A percentile compares a stretch with the other conserved stretches of the same genome.
These are phyloP conservation scores for Gracilariopsis chorda DNA, from an alignment of 23 red algal species.

Conservation along the genomic window DNA sequence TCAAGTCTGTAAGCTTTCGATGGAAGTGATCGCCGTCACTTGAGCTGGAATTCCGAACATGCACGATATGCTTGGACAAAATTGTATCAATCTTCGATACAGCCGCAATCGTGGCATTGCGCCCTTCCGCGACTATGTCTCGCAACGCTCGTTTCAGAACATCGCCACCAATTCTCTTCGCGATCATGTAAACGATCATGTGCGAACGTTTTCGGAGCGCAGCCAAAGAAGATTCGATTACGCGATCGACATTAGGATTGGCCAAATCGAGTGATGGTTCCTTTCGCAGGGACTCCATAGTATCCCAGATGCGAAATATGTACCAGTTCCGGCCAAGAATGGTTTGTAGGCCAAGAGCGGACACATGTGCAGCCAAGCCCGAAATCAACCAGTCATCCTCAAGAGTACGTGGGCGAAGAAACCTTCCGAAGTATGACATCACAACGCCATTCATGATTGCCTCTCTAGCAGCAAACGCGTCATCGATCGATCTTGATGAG, in stretches of 20 bases:
- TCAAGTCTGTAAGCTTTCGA: conserved; percentile 43
- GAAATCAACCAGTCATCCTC: conserved; percentile 81
- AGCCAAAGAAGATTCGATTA: conserved; percentile 7
- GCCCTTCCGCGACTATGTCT: conserved; percentile 62
- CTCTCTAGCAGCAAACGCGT: conserved; percentile 64
- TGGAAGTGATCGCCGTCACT: background rate
- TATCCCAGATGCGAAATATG: conserved; percentile 53
- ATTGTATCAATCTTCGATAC: conserved; percentile 11
- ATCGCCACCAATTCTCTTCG: conserved; percentile 60
- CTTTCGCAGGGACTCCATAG: conserved; percentile 52
- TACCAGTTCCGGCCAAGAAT: conserved; percentile 91
- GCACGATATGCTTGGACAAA: background rate
- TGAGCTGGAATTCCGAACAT: background rate
- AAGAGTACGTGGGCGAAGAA: conserved; percentile 53
- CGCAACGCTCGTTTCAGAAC: conserved; percentile 61
- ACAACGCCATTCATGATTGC: conserved; percentile 64
- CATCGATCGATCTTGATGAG: conserved; percentile 66
- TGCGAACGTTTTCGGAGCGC: conserved; percentile 29
- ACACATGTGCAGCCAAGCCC: conserved; percentile 72
- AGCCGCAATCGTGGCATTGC: background rate
- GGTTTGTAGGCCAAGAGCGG: conserved; percentile 49
- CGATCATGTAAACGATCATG: conserved; percentile 72
- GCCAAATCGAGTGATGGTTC: conserved; percentile 43
- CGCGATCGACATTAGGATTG: conserved; percentile 32
- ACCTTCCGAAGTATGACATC: conserved; percentile 48